These are phyloP conservation scores for Falciphora oryzae DNA, from an alignment of 2,329 filamentous ascomycete genomes.

Conservation along the genomic window DNA sequence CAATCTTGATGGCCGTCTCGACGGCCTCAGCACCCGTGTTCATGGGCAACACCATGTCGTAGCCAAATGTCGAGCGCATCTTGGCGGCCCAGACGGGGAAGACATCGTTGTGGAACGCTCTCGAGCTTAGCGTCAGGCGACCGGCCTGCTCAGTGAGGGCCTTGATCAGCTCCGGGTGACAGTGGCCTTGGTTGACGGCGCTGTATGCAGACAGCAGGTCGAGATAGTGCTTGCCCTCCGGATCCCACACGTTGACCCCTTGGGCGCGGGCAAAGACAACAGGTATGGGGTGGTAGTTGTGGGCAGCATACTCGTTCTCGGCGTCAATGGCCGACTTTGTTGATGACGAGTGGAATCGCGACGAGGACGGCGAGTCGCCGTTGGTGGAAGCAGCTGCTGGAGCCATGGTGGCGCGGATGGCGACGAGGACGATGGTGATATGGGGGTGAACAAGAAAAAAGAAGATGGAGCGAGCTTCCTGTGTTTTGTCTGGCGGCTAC, in stretches of 20 bases:
- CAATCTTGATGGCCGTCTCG: slow-evolving; percentile 93
- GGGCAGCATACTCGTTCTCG: slow-evolving; percentile 82
- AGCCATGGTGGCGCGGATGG: slow-evolving; percentile 38
- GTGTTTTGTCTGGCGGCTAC: neutral
- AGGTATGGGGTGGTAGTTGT: slow-evolving; percentile 98
- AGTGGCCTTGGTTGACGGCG: slow-evolving; percentile 96
- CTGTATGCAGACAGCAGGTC: slow-evolving; percentile 98
- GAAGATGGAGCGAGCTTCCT: neutral
- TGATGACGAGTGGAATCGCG: slow-evolving; percentile 67
- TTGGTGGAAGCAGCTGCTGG: slow-evolving; percentile 25
- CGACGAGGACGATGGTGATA: neutral
- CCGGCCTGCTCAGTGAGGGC: slow-evolving; percentile 84
- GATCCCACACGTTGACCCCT: slow-evolving; percentile 92
- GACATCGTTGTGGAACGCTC: slow-evolving; percentile 97
- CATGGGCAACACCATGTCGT: slow-evolving; percentile 98
- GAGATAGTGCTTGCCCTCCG: slow-evolving; percentile 90
- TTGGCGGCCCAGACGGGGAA: slow-evolving; percentile 95
- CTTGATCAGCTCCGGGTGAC: slow-evolving; percentile 92
- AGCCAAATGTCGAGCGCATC: slow-evolving; percentile 81
- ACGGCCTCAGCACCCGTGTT: slow-evolving; percentile 96
- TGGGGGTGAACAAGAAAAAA: neutral
- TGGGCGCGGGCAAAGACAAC: slow-evolving; percentile 84
- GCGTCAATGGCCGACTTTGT: slow-evolving; percentile 72
- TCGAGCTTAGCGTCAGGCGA: slow-evolving; percentile 83
- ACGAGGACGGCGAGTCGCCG: slow-evolving; percentile 28